phyloP scores from a whole-genome alignment of 108 stramenopile genomes.

The Cylindrotheca closterium region DNA sequence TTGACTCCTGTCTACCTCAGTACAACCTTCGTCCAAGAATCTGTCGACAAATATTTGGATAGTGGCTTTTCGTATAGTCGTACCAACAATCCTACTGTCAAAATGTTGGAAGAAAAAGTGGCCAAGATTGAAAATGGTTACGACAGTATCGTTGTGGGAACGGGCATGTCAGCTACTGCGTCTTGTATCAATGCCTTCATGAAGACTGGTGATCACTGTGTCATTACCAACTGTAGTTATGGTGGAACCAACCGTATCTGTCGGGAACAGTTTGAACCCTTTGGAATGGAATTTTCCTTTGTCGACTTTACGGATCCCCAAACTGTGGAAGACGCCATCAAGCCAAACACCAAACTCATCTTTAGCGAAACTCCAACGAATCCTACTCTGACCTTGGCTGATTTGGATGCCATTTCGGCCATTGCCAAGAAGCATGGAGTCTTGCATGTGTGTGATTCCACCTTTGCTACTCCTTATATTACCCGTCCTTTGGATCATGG shows the following conservation, averaged over 20 bases:
- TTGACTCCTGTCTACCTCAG: slow-evolving; percentile 72
- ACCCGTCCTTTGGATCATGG: slow-evolving; percentile 73
- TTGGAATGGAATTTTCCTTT: slow-evolving; percentile 72
- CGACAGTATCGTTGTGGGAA: slow-evolving; percentile 68
- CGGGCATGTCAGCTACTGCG: slow-evolving; percentile 83
- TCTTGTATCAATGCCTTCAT: slow-evolving; percentile 77
- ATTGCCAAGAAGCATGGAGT: slow-evolving; percentile 46
- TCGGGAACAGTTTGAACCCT: slow-evolving; percentile 60
- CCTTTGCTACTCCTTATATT: slow-evolving; percentile 61
- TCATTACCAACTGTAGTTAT: slow-evolving; percentile 83
- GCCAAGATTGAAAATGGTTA: slow-evolving; percentile 79
- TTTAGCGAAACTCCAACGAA: slow-evolving; percentile 56
- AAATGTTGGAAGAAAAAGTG: slow-evolving; percentile 79
- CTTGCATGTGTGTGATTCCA: slow-evolving; percentile 72
- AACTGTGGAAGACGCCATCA: slow-evolving; percentile 61
- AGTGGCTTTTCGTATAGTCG: slow-evolving; percentile 79
- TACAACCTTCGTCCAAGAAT: slow-evolving; percentile 80
- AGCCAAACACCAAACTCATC: slow-evolving; percentile 53
- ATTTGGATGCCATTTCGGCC: slow-evolving; percentile 48
- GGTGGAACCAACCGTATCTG: slow-evolving; percentile 84
- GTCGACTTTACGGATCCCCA: slow-evolving; percentile 75
- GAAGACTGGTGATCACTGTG: slow-evolving; percentile 79
- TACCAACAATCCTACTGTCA: slow-evolving; percentile 79
- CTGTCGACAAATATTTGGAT: slow-evolving; percentile 67
- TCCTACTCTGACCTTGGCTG: slow-evolving; percentile 51